phyloP scores from a whole-genome alignment of 495 filamentous ascomycete genomes.

The Xylaria scruposa region DNA sequence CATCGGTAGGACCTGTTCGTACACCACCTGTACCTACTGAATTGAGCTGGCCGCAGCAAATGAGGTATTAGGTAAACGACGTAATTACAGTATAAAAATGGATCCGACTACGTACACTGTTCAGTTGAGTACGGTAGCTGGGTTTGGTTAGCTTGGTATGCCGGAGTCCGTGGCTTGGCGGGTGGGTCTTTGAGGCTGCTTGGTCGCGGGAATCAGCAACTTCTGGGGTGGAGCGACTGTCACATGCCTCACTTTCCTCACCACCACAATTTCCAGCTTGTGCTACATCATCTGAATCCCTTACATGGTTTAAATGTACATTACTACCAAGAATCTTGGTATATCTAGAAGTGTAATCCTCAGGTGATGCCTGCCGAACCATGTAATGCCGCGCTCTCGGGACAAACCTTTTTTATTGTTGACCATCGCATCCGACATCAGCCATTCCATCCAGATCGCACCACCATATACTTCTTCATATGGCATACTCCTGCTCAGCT shows the following conservation, averaged over 20 bases:
- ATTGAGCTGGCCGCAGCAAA: not conserved
- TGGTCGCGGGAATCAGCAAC: not conserved
- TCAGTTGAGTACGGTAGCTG: no score
- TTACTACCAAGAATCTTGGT: not conserved
- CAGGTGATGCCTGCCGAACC: slow-evolving; percentile 10
- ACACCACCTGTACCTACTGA: not conserved
- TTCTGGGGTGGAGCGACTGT: slow-evolving; percentile 6
- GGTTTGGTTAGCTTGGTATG: not conserved
- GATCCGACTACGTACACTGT: not conserved
- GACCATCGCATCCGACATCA: not conserved
- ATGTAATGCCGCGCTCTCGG: slow-evolving; percentile 17
- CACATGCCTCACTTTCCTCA: slow-evolving; percentile 6
- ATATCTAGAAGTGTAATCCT: not conserved
- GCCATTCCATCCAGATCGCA: not conserved
- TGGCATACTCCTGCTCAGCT: not conserved
- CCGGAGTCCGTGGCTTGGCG: slow-evolving; percentile 8
- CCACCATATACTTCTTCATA: not conserved
- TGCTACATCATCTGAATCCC: not conserved
- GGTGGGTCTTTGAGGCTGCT: slow-evolving; percentile 4
- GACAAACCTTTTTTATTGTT: slow-evolving; percentile 11
- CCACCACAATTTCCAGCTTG: slow-evolving; percentile 13
- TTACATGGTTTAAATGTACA: not conserved
- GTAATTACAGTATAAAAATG: slow-evolving; percentile 1
- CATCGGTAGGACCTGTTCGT: not conserved
- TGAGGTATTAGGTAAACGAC: not conserved